phyloP scores from a whole-genome alignment of 768 basidiomycete genomes.

The Auriculariales sp. region DNA sequence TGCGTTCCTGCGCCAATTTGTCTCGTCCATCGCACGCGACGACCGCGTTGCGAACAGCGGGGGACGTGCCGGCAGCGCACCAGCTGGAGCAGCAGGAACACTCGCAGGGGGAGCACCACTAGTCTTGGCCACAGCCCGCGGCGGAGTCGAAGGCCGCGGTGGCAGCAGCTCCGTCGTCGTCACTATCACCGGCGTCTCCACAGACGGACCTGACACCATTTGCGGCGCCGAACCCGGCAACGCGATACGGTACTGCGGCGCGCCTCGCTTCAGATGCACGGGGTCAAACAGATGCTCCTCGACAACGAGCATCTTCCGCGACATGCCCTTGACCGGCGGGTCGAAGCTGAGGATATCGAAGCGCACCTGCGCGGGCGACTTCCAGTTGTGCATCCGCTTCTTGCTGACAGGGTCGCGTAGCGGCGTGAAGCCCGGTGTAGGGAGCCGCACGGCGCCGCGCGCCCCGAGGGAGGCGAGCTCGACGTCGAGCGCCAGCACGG shows the following conservation, averaged over 20 bases:
- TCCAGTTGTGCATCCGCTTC: slow-evolving; percentile 32
- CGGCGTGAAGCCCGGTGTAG: slow-evolving; percentile 15
- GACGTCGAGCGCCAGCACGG: background rate
- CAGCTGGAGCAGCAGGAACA: slow-evolving; percentile 1
- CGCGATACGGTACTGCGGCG: background rate
- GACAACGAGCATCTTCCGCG: slow-evolving; percentile 40
- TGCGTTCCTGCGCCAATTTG: too few species aligned
- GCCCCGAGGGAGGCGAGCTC: background rate
- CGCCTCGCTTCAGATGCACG: background rate
- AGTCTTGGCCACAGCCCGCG: too few species aligned
- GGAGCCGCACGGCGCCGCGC: background rate
- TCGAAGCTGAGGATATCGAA: slow-evolving; percentile 59
- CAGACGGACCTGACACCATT: slow-evolving; percentile 17
- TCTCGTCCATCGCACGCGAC: too few species aligned
- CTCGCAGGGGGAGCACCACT: background rate
- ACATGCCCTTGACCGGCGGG: slow-evolving; percentile 56
- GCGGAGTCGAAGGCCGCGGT: too few species aligned
- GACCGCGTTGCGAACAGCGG: too few species aligned
- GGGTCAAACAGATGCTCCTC: slow-evolving; percentile 52
- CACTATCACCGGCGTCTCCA: too few species aligned
- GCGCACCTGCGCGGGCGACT: slow-evolving; percentile 26
- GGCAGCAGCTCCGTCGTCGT: too few species aligned
- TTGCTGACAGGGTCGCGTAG: slow-evolving; percentile 30
- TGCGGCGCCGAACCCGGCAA: slow-evolving; percentile 14
- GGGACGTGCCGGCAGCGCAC: background rate